Percentiles rank a stretch among this genome's conserved stretches.
Conservation (phyloP, 495 filamentous ascomycete genomes). For the Neurospora sp. region DNA sequence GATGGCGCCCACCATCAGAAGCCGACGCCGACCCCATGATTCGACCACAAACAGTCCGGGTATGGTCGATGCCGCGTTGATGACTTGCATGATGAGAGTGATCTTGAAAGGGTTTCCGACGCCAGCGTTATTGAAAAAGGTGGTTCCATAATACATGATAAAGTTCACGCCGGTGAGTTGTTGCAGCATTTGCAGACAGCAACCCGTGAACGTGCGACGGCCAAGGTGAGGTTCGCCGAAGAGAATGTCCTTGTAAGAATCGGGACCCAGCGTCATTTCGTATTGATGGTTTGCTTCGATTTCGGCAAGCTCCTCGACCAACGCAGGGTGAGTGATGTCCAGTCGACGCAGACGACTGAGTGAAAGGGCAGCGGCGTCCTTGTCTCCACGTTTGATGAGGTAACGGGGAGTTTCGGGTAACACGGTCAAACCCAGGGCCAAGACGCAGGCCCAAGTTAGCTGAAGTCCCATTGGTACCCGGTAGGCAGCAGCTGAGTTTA, state of each 20-base stretch:
- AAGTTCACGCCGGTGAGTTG: conserved; percentile 50
- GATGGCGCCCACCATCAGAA: conserved; percentile 61
- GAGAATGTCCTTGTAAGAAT: conserved; percentile 65
- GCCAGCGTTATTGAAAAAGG: conserved; percentile 59
- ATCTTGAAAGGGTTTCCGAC: conserved; percentile 58
- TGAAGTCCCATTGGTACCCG: conserved; percentile 82
- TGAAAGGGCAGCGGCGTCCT: conserved; percentile 58
- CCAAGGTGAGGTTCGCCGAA: conserved; percentile 47
- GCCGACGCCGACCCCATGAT: conserved; percentile 61
- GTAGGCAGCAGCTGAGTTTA: conserved; percentile 56
- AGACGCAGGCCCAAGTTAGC: conserved; percentile 72
- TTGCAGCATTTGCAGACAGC: conserved; percentile 49
- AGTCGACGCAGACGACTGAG: conserved; percentile 70
- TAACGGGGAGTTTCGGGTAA: conserved; percentile 85
- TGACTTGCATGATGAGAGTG: conserved; percentile 62
- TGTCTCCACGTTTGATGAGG: conserved; percentile 65
- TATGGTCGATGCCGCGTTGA: conserved; percentile 65
- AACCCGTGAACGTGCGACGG: conserved; percentile 45
- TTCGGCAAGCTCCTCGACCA: conserved; percentile 73
- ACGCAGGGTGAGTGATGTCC: conserved; percentile 60
- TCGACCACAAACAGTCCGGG: conserved; percentile 69
- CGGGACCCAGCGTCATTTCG: conserved; percentile 63
- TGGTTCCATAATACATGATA: conserved; percentile 69
- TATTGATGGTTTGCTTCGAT: conserved; percentile 87
- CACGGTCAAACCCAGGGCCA: conserved; percentile 60